phyloP scores from a whole-genome alignment of 257 asterid genomes.

The Primulina eburnea region DNA sequence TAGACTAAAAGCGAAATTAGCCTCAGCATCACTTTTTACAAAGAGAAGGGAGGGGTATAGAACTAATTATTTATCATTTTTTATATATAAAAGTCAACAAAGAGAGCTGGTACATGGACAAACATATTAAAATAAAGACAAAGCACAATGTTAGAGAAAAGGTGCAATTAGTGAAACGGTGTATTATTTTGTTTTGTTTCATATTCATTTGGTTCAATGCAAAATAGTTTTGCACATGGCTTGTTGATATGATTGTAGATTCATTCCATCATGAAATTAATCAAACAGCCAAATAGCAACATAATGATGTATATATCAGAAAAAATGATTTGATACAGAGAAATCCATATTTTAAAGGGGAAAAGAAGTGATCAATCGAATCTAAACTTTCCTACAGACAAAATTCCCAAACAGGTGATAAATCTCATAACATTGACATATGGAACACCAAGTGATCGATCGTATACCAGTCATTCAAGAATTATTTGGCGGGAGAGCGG shows the following conservation, averaged over 20 bases:
- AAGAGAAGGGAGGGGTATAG: too few relatives aligned
- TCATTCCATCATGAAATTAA: not conserved
- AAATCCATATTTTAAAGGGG: not conserved
- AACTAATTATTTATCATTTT: too few relatives aligned
- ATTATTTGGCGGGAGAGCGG: constrained; percentile 40
- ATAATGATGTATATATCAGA: not conserved
- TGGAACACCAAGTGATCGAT: not conserved
- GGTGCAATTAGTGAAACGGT: not conserved
- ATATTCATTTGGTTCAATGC: not conserved
- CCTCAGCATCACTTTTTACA: too few relatives aligned
- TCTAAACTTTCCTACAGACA: not conserved
- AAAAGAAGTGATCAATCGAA: not conserved
- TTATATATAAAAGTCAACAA: too few relatives aligned
- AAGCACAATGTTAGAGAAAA: not conserved
- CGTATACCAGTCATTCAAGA: constrained; percentile 20
- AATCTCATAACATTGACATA: not conserved
- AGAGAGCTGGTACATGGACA: not conserved
- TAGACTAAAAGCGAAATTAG: too few relatives aligned
- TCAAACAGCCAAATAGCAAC: not conserved
- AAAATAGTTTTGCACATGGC: not conserved
- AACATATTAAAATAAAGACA: not conserved
- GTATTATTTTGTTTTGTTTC: not conserved
- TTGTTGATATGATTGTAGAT: not conserved
- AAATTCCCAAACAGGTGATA: not conserved
- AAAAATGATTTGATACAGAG: not conserved